Conservation (phyloP, 2,329 filamentous ascomycete genomes). For the Epicoccum sorghinum region DNA sequence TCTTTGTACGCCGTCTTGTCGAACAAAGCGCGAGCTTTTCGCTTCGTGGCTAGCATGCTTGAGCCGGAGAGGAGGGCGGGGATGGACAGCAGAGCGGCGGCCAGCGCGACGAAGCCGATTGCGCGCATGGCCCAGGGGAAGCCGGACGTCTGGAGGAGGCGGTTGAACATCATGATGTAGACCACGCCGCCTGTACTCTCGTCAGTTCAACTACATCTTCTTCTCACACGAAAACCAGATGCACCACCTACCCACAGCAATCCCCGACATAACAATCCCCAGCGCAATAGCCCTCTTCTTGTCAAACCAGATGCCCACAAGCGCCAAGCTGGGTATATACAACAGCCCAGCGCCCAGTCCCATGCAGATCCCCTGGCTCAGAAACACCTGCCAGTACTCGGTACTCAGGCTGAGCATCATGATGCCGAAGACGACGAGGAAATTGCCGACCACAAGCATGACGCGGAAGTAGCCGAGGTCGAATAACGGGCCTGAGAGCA, state of each 20-base stretch:
- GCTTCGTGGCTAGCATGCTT: slow-evolving; percentile 30
- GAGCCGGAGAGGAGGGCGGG: slow-evolving; percentile 45
- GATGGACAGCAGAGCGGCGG: slow-evolving; percentile 38
- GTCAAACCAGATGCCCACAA: slow-evolving; percentile 46
- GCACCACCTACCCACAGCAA: slow-evolving; percentile 42
- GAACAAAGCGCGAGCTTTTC: slow-evolving; percentile 42
- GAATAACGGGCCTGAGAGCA: slow-evolving; percentile 55
- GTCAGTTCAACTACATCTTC: slow-evolving; percentile 11
- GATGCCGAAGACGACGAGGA: slow-evolving; percentile 62
- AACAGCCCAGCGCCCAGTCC: slow-evolving; percentile 44
- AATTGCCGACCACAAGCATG: slow-evolving; percentile 55
- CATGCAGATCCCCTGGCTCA: slow-evolving; percentile 61
- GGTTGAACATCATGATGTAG: slow-evolving; percentile 47
- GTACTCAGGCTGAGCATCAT: slow-evolving; percentile 67
- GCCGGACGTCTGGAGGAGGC: slow-evolving; percentile 30
- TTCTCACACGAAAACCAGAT: neutral
- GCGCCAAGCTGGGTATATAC: slow-evolving; percentile 46
- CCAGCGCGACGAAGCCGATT: slow-evolving; percentile 44
- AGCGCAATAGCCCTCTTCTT: slow-evolving; percentile 42
- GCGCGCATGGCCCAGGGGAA: slow-evolving; percentile 47
- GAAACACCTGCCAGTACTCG: slow-evolving; percentile 61
- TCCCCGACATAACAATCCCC: slow-evolving; percentile 47
- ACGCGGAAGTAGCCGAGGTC: slow-evolving; percentile 55
- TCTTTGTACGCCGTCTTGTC: slow-evolving; percentile 43
- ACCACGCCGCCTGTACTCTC: slow-evolving; percentile 37